Evolutionary conservation across 2,329 filamentous ascomycete species (phyloP), one percentile per base, ranked within the genome.

Genomic region (Pyrenochaeta sp.): DNA sequence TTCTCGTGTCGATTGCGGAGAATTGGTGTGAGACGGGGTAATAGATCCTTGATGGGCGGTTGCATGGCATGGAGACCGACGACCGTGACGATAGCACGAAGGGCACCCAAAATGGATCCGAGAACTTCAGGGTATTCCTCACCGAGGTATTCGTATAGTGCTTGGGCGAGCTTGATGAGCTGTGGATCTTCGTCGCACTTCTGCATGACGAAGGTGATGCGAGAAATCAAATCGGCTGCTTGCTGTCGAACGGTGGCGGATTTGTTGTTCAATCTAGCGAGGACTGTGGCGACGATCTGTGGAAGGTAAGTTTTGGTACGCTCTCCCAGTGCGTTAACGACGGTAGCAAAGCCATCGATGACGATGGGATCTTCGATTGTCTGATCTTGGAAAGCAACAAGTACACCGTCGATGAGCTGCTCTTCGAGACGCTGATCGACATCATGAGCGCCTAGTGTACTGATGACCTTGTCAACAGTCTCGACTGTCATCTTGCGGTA

Each of bases 401-500:
- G 85, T 36, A 99, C 95, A 75, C 95, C 95, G 69, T 99, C 95
- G 52, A 99, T 93, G 19, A 99, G 86, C 47, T 93, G 87, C 79
- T 98, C 95, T 78, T 99, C 95, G 36, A 99, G 81, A 40, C 94
- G 88, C 78, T 97, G 92, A 25, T 92, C 91, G 68, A 99, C 93
- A 74, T 99, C 95, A 36, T 95, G 94, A 7, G 94, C 93, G 54
- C 95, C 95, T 52, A 98, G 85, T 54, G 92, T 92, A 15, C 94
- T 93, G 71, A 99, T 91, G 47, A 98, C 88, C 81, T 98, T 99
- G 81, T 99, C 95, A 8, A 98, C 88, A 0, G 95, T 98, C 82
- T 99, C 95, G 34, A 99, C 91, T 0, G 95, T 97, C 95, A 99
- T 99, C 84, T 98, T 98, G 49, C 95, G 90, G 79, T 99, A 99